Conservation (phyloP, 495 filamentous ascomycete genomes). For the Penicillium soppii region DNA sequence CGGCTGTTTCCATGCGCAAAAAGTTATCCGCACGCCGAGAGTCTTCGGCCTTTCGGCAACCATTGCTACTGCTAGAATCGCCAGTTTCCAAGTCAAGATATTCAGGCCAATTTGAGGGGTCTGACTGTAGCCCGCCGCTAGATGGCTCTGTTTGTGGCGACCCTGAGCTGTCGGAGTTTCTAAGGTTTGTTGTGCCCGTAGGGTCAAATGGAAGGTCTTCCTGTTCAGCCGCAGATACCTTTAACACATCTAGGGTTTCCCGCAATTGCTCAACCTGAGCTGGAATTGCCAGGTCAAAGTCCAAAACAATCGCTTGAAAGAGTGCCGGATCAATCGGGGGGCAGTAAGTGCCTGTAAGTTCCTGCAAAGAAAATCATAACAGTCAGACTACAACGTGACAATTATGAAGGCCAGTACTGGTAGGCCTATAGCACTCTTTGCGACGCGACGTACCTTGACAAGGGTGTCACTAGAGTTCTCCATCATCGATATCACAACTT, state of each 20-base stretch:
- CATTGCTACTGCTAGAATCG: not conserved
- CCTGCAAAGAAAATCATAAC: slow-evolving; percentile 21
- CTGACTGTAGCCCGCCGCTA: not conserved
- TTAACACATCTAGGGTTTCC: slow-evolving; percentile 56
- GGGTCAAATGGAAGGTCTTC: slow-evolving; percentile 75
- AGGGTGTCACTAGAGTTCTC: not conserved
- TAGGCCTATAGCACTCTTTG: not conserved
- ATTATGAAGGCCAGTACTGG: not conserved
- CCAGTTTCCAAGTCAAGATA: not conserved
- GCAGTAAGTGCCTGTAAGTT: slow-evolving; percentile 53
- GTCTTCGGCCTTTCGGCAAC: not conserved
- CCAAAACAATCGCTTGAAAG: slow-evolving; percentile 62
- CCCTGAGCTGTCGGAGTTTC: slow-evolving; percentile 17
- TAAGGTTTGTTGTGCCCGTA: slow-evolving; percentile 53
- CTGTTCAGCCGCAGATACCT: slow-evolving; percentile 58
- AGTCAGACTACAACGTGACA: not conserved
- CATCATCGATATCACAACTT: not conserved
- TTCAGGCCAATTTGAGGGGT: slow-evolving; percentile 1
- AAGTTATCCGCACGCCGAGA: slow-evolving; percentile 37
- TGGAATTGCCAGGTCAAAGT: slow-evolving; percentile 57
- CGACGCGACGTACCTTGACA: not conserved
- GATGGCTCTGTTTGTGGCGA: not conserved
- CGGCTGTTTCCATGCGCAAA: slow-evolving; percentile 51
- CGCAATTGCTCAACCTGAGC: slow-evolving; percentile 52
- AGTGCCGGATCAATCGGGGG: slow-evolving; percentile 63